These are phyloP conservation scores for Benincasa hispida DNA, from an alignment of 306 rosid species.

Conservation along the genomic window DNA sequence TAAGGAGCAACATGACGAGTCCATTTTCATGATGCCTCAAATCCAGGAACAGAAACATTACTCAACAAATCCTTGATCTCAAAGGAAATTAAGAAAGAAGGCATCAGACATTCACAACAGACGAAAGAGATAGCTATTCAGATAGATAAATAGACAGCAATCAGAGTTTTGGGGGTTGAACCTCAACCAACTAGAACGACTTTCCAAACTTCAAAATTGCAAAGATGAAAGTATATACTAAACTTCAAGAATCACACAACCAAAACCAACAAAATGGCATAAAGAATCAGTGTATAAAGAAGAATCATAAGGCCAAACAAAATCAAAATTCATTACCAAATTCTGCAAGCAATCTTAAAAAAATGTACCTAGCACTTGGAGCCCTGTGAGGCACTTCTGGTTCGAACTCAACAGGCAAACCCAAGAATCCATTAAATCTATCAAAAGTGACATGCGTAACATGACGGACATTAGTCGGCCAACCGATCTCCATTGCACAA, in stretches of 20 bases:
- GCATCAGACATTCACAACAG: not conserved
- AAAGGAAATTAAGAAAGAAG: not conserved
- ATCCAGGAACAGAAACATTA: not conserved
- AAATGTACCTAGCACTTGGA: slow-evolving; percentile 88
- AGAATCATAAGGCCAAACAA: not conserved
- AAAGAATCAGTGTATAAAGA: not conserved
- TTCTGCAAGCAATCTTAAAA: not conserved
- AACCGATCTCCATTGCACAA: slow-evolving; percentile 57
- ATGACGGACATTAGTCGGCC: slow-evolving; percentile 80
- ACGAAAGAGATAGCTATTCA: not conserved
- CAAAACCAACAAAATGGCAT: not conserved
- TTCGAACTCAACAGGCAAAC: slow-evolving; percentile 84
- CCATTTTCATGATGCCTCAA: not conserved
- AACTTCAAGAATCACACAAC: not conserved
- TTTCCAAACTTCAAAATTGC: not conserved
- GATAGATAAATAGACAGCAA: not conserved
- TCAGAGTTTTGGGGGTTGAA: not conserved
- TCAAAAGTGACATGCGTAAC: slow-evolving; percentile 95
- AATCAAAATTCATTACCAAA: not conserved
- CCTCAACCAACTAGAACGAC: not conserved
- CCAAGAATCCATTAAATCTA: slow-evolving; percentile 87
- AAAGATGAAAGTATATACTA: not conserved
- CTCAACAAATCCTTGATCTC: not conserved
- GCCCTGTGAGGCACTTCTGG: slow-evolving; percentile 74
- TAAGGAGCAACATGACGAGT: not conserved